Evolutionary conservation across 306 rosid genomes (phyloP).

Genomic region (Bauhinia variegata): DNA sequence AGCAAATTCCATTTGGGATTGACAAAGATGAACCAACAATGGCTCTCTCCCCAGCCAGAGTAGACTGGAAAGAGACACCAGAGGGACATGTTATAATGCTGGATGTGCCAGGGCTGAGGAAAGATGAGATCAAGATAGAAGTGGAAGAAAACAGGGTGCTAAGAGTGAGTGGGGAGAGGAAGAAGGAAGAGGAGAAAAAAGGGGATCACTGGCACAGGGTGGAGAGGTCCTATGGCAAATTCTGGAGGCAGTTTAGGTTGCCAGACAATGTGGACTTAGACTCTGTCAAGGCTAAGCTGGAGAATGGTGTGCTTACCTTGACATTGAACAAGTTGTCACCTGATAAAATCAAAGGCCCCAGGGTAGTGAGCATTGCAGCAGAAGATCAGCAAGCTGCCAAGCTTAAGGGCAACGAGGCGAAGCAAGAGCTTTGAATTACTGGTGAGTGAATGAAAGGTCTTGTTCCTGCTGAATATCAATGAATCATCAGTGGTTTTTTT

Average conservation of each 20-base stretch:
- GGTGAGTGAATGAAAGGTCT: not conserved
- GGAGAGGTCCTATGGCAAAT: conserved; percentile 65
- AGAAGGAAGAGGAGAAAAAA: conserved; percentile 55
- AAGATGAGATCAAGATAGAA: conserved; percentile 66
- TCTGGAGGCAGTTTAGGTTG: conserved; percentile 69
- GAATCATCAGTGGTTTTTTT: not conserved
- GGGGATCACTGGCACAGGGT: conserved; percentile 70
- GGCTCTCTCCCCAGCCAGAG: conserved; percentile 50
- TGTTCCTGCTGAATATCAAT: not conserved
- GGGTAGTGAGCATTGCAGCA: conserved; percentile 54
- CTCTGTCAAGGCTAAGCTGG: conserved; percentile 59
- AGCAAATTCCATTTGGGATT: conserved; percentile 60
- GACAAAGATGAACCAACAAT: conserved; percentile 39
- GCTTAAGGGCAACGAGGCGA: conserved; percentile 30
- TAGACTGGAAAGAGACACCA: conserved; percentile 74
- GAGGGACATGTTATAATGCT: conserved; percentile 63
- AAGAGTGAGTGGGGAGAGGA: conserved; percentile 72
- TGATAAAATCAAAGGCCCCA: conserved; percentile 57
- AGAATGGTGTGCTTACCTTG: conserved; percentile 62
- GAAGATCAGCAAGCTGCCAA: conserved; percentile 38
- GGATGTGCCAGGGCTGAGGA: conserved; percentile 66
- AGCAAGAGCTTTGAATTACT: conserved; percentile 56
- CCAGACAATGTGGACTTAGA: conserved; percentile 68
- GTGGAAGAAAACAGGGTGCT: conserved; percentile 59
- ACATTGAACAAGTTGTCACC: conserved; percentile 56